Conservation (phyloP, 805 yeast species). For the Metschnikowia bowlesiae region DNA sequence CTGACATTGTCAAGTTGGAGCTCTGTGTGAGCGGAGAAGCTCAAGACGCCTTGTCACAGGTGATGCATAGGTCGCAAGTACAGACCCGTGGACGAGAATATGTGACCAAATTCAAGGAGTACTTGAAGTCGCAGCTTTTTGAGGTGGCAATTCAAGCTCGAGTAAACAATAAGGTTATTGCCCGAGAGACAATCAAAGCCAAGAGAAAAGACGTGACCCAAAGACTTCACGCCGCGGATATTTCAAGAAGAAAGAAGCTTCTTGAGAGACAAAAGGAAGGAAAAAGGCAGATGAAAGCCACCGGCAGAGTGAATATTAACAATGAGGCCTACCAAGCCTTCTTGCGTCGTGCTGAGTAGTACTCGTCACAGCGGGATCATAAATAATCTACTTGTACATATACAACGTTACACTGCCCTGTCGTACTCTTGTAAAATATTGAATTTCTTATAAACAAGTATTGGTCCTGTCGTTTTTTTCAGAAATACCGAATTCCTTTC, state of each 20-base stretch:
- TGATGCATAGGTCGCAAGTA: constrained; percentile 78
- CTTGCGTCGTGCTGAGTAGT: constrained; percentile 38
- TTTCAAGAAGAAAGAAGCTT: constrained; percentile 83
- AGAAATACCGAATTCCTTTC: no score
- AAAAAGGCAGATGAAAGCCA: constrained; percentile 73
- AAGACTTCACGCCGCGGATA: constrained; percentile 88
- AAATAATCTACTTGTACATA: constrained; percentile 3
- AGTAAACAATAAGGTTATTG: constrained; percentile 73
- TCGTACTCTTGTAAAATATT: neutral
- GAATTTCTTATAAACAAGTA: no score
- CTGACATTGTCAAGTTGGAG: constrained; percentile 84
- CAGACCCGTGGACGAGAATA: constrained; percentile 72
- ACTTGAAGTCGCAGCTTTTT: constrained; percentile 74
- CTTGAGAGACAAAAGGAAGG: constrained; percentile 91
- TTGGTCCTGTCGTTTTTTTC: no score
- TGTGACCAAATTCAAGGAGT: constrained; percentile 78
- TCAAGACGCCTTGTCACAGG: constrained; percentile 88
- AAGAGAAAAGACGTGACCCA: constrained; percentile 93
- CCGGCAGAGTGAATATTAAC: constrained; percentile 74
- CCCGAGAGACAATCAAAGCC: constrained; percentile 92
- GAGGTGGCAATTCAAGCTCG: constrained; percentile 92
- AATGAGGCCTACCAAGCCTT: constrained; percentile 89
- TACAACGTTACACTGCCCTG: neutral
- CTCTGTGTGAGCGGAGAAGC: constrained; percentile 83
- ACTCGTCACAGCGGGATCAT: neutral